phyloP scores from a whole-genome alignment of 2,329 filamentous ascomycete genomes.

The Clarireedia paspali region DNA sequence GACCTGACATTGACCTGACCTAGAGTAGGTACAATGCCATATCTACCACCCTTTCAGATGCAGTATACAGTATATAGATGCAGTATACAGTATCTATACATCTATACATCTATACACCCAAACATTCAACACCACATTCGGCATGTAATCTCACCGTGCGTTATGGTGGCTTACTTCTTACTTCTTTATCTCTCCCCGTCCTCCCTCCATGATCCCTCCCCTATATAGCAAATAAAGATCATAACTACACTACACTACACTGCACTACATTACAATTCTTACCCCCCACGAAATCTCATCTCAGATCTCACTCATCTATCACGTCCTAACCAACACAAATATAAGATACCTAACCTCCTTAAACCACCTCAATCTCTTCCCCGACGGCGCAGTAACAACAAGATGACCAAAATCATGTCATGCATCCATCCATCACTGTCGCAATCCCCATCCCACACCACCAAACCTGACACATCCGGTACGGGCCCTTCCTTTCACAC shows the following conservation, averaged over 20 bases:
- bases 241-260: neutral
- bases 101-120: no score
- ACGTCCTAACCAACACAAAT: neutral
- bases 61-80: no score
- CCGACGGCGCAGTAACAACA: neutral
- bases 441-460: neutral
- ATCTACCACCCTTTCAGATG: neutral
- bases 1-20: no score
- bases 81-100: no score
- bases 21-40: no score
- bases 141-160: neutral
- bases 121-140: neutral
- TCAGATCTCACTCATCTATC: conserved; percentile 6
- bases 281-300: neutral
- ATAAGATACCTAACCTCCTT: no score
- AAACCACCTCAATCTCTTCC: neutral
- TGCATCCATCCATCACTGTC: neutral
- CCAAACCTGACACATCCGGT: neutral
- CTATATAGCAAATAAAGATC: neutral
- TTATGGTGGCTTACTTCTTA: neutral
- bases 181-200: neutral
- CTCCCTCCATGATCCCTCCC: neutral
- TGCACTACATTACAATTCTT: neutral
- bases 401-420: neutral
- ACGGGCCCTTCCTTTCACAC: no score